These are phyloP conservation scores for Eleusine indica DNA, from an alignment of 176 grass and related monocot genomes.

Conservation along the genomic window DNA sequence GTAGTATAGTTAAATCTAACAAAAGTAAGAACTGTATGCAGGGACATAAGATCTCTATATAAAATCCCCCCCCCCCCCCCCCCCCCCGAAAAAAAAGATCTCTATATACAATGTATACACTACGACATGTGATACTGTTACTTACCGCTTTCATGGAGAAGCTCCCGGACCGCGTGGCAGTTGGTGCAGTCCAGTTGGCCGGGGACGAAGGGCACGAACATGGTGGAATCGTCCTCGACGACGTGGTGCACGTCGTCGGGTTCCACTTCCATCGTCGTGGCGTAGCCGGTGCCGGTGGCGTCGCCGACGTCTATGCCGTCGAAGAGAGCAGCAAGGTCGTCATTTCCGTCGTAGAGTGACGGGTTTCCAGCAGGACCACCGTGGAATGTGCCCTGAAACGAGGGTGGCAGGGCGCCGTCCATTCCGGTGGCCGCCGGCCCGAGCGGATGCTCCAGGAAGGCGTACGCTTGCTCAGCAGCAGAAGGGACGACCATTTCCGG, in stretches of 20 bases:
- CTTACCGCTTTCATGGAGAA: background rate
- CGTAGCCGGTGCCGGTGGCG: background rate
- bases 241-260: background rate
- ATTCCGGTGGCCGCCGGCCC: background rate
- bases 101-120: too few species aligned
- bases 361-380: background rate
- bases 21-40: too few species aligned
- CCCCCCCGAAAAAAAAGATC: too few species aligned
- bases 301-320: background rate
- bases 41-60: too few species aligned
- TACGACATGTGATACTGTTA: too few species aligned
- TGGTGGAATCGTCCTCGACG: background rate
- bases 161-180: background rate
- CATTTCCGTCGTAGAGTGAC: background rate
- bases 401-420: too few species aligned
- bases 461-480: background rate
- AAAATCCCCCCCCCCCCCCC: too few species aligned
- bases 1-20: too few species aligned
- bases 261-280: background rate
- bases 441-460: background rate
- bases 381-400: background rate
- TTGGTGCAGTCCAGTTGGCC: slow-evolving; percentile 8
- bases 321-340: background rate
- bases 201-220: background rate
- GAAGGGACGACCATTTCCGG: background rate